Conservation (phyloP, 768 basidiomycete genomes). For the Filobasidium floriforme region DNA sequence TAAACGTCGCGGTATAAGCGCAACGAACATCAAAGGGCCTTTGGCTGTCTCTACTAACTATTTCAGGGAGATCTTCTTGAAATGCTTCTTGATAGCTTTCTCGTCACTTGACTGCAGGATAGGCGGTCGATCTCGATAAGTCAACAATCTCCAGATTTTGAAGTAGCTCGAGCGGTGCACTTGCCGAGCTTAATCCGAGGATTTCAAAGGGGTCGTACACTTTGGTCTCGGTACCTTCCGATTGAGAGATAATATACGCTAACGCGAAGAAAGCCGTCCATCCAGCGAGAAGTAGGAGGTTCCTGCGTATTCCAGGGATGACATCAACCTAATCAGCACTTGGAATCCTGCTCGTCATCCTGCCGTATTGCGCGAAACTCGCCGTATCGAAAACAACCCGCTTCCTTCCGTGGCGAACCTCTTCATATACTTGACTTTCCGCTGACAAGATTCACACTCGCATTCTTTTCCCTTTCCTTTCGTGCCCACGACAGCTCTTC, state of each 20-base stretch:
- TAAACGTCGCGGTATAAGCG: neutral
- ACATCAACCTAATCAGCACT: neutral
- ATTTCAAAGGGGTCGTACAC: constrained; percentile 94
- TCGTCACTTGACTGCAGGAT: constrained; percentile 56
- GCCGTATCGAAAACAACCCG: constrained; percentile 11
- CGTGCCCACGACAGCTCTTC: constrained; percentile 26
- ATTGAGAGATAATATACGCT: constrained; percentile 57
- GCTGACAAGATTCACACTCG: constrained; percentile 16
- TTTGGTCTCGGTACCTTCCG: constrained; percentile 55
- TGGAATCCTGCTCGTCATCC: neutral
- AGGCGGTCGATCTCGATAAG: neutral
- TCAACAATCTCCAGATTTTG: neutral
- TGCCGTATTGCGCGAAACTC: neutral
- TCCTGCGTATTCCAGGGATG: constrained; percentile 14
- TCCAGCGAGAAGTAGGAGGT: constrained; percentile 57
- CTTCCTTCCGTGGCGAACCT: constrained; percentile 12
- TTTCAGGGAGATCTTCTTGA: constrained; percentile 78
- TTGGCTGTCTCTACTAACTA: constrained; percentile 53
- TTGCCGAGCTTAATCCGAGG: constrained; percentile 64
- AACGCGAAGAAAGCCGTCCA: constrained; percentile 68
- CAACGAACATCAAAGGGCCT: neutral
- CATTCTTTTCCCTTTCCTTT: constrained; percentile 22
- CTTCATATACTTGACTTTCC: constrained; percentile 14
- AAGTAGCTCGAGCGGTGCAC: constrained; percentile 32
- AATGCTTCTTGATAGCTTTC: constrained; percentile 92